Evolutionary conservation across 2,329 filamentous ascomycete species (phyloP).

Genomic region (Nothomitra cinnamomea): DNA sequence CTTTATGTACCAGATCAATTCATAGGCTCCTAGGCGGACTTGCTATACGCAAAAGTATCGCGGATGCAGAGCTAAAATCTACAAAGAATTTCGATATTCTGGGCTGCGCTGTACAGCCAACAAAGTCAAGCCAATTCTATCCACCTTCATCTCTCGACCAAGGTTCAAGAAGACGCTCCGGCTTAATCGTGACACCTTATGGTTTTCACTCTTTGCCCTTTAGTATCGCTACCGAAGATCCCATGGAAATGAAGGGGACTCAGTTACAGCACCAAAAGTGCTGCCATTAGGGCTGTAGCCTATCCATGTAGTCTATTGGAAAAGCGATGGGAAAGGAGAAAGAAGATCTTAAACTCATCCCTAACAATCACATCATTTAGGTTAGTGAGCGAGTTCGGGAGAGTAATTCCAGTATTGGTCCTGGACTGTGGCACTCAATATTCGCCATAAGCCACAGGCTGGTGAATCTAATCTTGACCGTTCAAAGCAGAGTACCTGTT

Average conservation of each 20-base stretch:
- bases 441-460: too few relatives aligned
- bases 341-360: too few relatives aligned
- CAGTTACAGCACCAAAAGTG: slow-evolving; percentile 37
- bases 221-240: slow-evolving; percentile 64
- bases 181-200: slow-evolving; percentile 82
- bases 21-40: too few relatives aligned
- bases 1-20: too few relatives aligned
- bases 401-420: too few relatives aligned
- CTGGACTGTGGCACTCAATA: too few relatives aligned
- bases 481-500: too few relatives aligned
- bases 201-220: slow-evolving; percentile 52
- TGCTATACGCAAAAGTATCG: not conserved
- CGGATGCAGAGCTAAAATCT: slow-evolving; percentile 5
- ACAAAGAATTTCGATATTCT: slow-evolving; percentile 7
- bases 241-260: slow-evolving; percentile 39
- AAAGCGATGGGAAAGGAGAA: too few relatives aligned
- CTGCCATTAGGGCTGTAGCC: not conserved
- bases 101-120: slow-evolving; percentile 52
- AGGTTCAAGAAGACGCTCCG: slow-evolving; percentile 86
- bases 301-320: too few relatives aligned
- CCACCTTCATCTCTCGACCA: slow-evolving; percentile 59
- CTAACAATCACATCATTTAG: too few relatives aligned
- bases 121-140: slow-evolving; percentile 95
- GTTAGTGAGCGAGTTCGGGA: too few relatives aligned
- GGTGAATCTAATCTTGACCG: too few relatives aligned